Conservation (phyloP, 345 rosid genomes). For the Hibiscus tridactylites region DNA sequence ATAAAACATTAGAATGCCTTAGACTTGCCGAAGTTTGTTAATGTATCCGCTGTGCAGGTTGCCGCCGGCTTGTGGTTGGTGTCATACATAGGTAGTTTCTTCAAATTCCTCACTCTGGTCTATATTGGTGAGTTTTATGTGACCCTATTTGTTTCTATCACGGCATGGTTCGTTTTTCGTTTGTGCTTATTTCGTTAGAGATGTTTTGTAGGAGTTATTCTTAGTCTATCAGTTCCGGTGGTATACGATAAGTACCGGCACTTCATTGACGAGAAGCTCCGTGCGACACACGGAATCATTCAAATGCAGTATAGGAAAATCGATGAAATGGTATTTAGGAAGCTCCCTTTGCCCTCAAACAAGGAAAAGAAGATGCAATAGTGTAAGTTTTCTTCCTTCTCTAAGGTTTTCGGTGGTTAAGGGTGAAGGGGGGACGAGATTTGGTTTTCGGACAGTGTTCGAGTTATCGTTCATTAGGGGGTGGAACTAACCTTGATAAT, state of each 20-base stretch:
- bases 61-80: neutral
- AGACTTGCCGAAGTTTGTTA: no score
- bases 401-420: no score
- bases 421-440: no score
- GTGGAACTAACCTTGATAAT: neutral
- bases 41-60: neutral
- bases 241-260: constrained; percentile 63
- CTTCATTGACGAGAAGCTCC: constrained; percentile 59
- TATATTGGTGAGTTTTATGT: neutral
- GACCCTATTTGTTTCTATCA: neutral
- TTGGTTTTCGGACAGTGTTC: no score
- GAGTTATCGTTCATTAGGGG: neutral
- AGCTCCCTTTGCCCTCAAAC: constrained; percentile 36
- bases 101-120: neutral
- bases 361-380: no score
- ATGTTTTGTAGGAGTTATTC: constrained; percentile 43
- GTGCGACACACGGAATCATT: constrained; percentile 29
- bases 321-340: constrained; percentile 42
- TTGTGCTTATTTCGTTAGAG: constrained; percentile 1
- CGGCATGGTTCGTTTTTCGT: neutral
- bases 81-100: neutral
- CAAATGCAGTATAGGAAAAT: constrained; percentile 50
- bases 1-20: neutral
- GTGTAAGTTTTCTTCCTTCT: no score
- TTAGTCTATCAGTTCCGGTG: constrained; percentile 59